Conservation (phyloP, 1,139 yeast species). For the Yamadazyma buinensis region DNA sequence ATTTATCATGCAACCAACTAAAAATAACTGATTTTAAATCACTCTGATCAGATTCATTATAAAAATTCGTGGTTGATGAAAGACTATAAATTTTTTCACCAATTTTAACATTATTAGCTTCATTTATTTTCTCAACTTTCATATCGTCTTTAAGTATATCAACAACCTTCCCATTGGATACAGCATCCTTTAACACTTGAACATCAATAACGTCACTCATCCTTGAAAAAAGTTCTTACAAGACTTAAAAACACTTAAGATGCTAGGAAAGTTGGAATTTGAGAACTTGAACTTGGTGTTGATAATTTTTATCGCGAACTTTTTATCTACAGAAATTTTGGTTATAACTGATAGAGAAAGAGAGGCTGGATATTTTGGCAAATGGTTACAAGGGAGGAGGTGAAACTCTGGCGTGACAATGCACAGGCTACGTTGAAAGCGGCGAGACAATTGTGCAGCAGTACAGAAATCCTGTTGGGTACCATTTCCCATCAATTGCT, state of each 20-base stretch:
- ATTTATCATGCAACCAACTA: slow-evolving; percentile 76
- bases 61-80: slow-evolving; percentile 52
- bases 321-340: not conserved
- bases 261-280: not conserved
- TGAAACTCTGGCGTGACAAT: slow-evolving; percentile 24
- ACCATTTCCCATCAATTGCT: slow-evolving; percentile 21
- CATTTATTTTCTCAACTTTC: slow-evolving; percentile 26
- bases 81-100: slow-evolving; percentile 28
- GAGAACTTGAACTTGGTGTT: not conserved
- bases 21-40: slow-evolving; percentile 65
- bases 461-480: slow-evolving; percentile 30
- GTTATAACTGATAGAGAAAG: too few relatives aligned
- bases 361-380: too few relatives aligned
- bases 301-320: slow-evolving; percentile 2
- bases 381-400: slow-evolving; percentile 4
- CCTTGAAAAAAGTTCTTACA: too few relatives aligned
- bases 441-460: slow-evolving; percentile 30
- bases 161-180: slow-evolving; percentile 17
- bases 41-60: slow-evolving; percentile 47
- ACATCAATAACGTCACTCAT: slow-evolving; percentile 7
- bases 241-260: too few relatives aligned
- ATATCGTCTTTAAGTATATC: slow-evolving; percentile 19
- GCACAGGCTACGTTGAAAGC: slow-evolving; percentile 27
- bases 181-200: slow-evolving; percentile 8
- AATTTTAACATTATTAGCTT: slow-evolving; percentile 34